Evolutionary conservation across 371 early-diverging fungal genomes (phyloP), one percentile per base, ranked within the genome.

Genomic region (Mucor plumbeus): DNA sequence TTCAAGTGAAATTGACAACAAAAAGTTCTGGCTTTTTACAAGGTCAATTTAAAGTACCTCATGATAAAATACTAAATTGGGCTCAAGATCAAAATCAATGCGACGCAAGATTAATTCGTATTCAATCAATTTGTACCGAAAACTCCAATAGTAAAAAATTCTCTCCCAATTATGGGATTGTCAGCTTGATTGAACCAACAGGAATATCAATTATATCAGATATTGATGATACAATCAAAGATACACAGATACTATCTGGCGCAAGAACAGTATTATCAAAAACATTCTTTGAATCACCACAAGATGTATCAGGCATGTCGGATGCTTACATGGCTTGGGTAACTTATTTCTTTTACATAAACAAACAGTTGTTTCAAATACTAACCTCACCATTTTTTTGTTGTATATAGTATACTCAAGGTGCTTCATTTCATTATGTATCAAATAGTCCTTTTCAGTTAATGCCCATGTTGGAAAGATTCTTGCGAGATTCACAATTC

Each of bases 371-470:
- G 15, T 14, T 14, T n/a, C n/a, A n/a, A n/a, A 34, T 48, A 21
- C 50, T 48, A 48, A 48, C 50, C 50, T 48, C 55, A 31, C 35
- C 11, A 55, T 19, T 15, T 34, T 54, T 11, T 34, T n/a, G 9
- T 36, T 36, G 38, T 36, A 9, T 31, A 33, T 34, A 72, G 87
- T 88, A 89, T 75, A 67, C 84, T 2, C 78, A 82, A 65, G 91
- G 91, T 7, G 90, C 88, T 14, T 86, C 88, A 6, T 86, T 96
- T 59, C 97, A 97, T 75, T 97, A 96, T 76, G 97, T 97, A 11
- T 91, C 91, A 58, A 95, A 95, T 69, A 91, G 91, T 21, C 97
- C 97, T 0, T 95, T 92, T 83, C 95, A 96, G 71, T 76, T 96
- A 59, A 86, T 91, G 57, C 91, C 94, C 0, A 84, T 89, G 72